Evolutionary conservation across 2,329 filamentous ascomycete species (phyloP).

Genomic region (Ophiostoma ips): DNA sequence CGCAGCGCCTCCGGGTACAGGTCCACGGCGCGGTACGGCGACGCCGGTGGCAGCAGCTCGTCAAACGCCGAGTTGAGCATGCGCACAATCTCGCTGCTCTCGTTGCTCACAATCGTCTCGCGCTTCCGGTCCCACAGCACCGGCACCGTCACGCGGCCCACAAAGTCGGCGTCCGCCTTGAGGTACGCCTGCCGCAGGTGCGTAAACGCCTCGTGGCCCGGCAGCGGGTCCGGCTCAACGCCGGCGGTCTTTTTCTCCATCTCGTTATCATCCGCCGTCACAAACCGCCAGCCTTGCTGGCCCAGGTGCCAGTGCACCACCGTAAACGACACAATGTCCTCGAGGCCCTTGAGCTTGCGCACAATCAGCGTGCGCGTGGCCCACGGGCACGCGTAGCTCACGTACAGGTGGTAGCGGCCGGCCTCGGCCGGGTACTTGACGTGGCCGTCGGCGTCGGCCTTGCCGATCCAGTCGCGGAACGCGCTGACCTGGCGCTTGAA

Average conservation of each 20-base stretch:
- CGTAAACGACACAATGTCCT: slow-evolving; percentile 66
- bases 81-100: slow-evolving; percentile 82
- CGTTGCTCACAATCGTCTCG: slow-evolving; percentile 74
- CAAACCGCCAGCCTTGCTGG: slow-evolving; percentile 67
- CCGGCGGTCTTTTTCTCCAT: too few species aligned
- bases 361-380: slow-evolving; percentile 80
- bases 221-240: slow-evolving; percentile 52
- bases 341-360: slow-evolving; percentile 79
- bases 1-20: slow-evolving; percentile 55
- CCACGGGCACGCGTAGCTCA: slow-evolving; percentile 92
- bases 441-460: slow-evolving; percentile 46
- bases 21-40: slow-evolving; percentile 44
- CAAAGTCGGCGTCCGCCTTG: slow-evolving; percentile 54
- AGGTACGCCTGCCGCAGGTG: slow-evolving; percentile 73
- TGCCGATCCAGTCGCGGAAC: slow-evolving; percentile 62
- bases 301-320: slow-evolving; percentile 88
- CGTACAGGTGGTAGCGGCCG: slow-evolving; percentile 85
- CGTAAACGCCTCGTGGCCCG: slow-evolving; percentile 53
- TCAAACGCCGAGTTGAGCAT: slow-evolving; percentile 82
- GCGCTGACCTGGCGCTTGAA: slow-evolving; percentile 79
- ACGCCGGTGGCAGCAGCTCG: slow-evolving; percentile 45
- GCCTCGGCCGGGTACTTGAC: slow-evolving; percentile 67
- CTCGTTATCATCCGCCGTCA: slow-evolving; percentile 43
- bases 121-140: slow-evolving; percentile 69
- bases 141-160: slow-evolving; percentile 75